These are phyloP conservation scores for Dothidotthia symphoricarpi DNA, from an alignment of 2,329 filamentous ascomycete genomes.

Conservation along the genomic window DNA sequence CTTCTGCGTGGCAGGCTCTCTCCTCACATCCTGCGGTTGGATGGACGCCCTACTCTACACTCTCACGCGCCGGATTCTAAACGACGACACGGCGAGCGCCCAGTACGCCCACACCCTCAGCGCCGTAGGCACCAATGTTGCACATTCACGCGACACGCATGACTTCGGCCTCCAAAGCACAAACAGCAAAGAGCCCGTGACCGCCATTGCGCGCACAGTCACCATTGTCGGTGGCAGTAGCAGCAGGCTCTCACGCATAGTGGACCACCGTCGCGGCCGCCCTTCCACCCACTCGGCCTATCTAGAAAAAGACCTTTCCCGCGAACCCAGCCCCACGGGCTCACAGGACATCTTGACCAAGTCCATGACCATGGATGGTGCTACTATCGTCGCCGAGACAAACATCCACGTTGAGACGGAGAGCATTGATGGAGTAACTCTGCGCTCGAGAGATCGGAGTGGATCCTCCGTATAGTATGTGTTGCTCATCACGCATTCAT, in stretches of 20 bases:
- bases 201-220: slow-evolving; percentile 28
- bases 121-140: slow-evolving; percentile 22
- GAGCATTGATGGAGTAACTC: slow-evolving; percentile 3
- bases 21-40: slow-evolving; percentile 54
- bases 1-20: slow-evolving; percentile 59
- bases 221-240: slow-evolving; percentile 37
- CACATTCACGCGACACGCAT: slow-evolving; percentile 25
- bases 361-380: slow-evolving; percentile 13
- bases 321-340: slow-evolving; percentile 29
- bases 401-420: slow-evolving; percentile 35
- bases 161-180: slow-evolving; percentile 33
- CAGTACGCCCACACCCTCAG: slow-evolving; percentile 24
- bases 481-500: no score
- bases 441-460: slow-evolving; percentile 12
- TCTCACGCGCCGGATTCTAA: slow-evolving; percentile 43
- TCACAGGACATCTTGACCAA: slow-evolving; percentile 39
- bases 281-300: slow-evolving; percentile 12
- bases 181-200: slow-evolving; percentile 22
- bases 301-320: slow-evolving; percentile 10
- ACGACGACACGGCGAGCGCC: slow-evolving; percentile 29
- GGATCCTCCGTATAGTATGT: no score
- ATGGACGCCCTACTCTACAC: slow-evolving; percentile 47
- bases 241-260: slow-evolving; percentile 29
- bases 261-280: slow-evolving; percentile 27
- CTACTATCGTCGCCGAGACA: slow-evolving; percentile 35